Percentiles rank a stretch among this genome's conserved stretches.
Evolutionary conservation across 192 early-diverging fungal species (phyloP).

Genomic region (Mortierella hygrophila): DNA sequence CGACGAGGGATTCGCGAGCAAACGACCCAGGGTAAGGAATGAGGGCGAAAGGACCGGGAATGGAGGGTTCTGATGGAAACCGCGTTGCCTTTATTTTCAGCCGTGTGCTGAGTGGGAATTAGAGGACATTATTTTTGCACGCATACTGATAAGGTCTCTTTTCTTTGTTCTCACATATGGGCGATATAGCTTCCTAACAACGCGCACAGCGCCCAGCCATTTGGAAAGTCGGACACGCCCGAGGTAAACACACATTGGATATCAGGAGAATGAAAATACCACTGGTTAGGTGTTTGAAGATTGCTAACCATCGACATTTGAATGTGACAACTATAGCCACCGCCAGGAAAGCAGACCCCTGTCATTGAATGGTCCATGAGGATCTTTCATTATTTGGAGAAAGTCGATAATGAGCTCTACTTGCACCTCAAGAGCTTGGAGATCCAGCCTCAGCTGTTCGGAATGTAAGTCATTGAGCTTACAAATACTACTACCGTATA

Average conservation of each 20-base stretch:
- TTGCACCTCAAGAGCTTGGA: conserved; percentile 76
- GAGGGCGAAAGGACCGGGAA: neutral
- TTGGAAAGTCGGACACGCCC: conserved; percentile 33
- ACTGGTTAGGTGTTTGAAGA: neutral
- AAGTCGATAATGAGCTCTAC: conserved; percentile 80
- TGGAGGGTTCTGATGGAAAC: neutral
- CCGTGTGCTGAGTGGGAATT: neutral
- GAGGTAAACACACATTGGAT: conserved; percentile 21
- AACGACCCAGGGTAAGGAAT: conserved; percentile 49
- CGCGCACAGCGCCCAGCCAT: conserved; percentile 21
- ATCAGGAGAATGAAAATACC: neutral
- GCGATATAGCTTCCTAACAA: conserved; percentile 13
- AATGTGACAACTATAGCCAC: conserved; percentile 18
- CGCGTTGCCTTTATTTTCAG: neutral
- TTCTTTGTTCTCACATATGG: neutral
- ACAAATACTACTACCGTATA: neutral
- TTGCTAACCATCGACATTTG: neutral
- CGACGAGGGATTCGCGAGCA: conserved; percentile 58
- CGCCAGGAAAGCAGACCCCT: conserved; percentile 69
- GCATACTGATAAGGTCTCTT: neutral
- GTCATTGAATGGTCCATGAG: conserved; percentile 81
- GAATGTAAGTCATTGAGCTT: conserved; percentile 70
- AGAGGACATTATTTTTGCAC: neutral
- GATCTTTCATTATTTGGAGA: conserved; percentile 77
- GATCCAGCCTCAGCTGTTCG: conserved; percentile 97